phyloP scores from a whole-genome alignment of 2,329 filamentous ascomycete genomes.

The Phaeosphaeriaceae sp. region DNA sequence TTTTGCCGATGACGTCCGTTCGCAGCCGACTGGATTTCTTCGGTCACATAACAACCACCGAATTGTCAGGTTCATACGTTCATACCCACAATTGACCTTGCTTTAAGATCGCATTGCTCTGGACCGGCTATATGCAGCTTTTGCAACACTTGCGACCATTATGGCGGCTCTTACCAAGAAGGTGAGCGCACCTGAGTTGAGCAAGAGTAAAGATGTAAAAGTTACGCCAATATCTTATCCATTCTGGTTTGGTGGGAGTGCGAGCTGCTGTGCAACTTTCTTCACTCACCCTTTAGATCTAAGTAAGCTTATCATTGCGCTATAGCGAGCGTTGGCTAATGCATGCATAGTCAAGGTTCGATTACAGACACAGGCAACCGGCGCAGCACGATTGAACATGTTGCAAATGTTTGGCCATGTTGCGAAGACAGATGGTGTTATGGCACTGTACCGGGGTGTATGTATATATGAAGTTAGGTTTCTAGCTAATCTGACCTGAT shows the following conservation, averaged over 20 bases:
- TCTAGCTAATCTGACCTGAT: conserved; percentile 3
- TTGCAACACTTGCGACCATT: conserved; percentile 12
- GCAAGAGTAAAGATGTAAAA: conserved; percentile 53
- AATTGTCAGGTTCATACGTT: conserved; percentile 6
- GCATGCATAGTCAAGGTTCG: conserved; percentile 67
- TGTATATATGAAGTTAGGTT: conserved; percentile 21
- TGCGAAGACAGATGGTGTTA: conserved; percentile 73
- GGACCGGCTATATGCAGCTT: conserved; percentile 19
- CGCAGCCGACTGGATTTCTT: conserved; percentile 13
- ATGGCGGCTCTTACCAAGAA: conserved; percentile 52
- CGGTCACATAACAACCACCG: conserved; percentile 34
- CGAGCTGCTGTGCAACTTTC: conserved; percentile 86
- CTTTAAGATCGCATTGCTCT: conserved; percentile 12
- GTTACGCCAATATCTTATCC: conserved; percentile 55
- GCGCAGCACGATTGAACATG: conserved; percentile 78
- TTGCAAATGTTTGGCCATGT: conserved; percentile 84
- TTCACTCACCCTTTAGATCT: conserved; percentile 95
- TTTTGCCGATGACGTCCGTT: conserved; percentile 36
- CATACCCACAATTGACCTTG: conserved; percentile 6
- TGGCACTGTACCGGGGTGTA: conserved; percentile 85
- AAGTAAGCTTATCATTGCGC: conserved; percentile 62
- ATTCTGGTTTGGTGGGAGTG: conserved; percentile 92
- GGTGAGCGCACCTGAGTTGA: conserved; percentile 39
- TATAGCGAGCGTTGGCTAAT: conserved; percentile 34
- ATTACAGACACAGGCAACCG: conserved; percentile 76